Evolutionary conservation across 2,329 filamentous ascomycete species (phyloP).

Genomic region (Curvularia hawaiiensis): DNA sequence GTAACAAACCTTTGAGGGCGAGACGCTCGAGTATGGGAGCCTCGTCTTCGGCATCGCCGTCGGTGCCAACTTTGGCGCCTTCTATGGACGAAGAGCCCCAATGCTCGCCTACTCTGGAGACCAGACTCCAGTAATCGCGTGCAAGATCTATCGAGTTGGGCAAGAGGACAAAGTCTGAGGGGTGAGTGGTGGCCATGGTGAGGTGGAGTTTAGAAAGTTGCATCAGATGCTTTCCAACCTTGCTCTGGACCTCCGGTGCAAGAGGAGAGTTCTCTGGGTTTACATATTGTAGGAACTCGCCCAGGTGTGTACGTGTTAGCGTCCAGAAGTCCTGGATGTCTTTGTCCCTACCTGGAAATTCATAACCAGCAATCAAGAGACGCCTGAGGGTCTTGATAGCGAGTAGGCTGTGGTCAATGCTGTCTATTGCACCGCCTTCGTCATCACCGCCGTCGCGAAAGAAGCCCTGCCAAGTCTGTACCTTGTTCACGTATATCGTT

Average conservation of each 20-base stretch:
- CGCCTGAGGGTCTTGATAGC: slow-evolving; percentile 81
- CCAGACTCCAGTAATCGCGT: slow-evolving; percentile 83
- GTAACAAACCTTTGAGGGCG: slow-evolving; percentile 79
- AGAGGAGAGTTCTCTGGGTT: slow-evolving; percentile 62
- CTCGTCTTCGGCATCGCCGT: slow-evolving; percentile 55
- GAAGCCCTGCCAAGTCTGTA: slow-evolving; percentile 69
- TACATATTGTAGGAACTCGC: slow-evolving; percentile 71
- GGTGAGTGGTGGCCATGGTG: slow-evolving; percentile 79
- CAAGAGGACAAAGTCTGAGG: slow-evolving; percentile 81
- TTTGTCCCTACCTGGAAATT: slow-evolving; percentile 78
- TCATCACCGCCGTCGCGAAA: slow-evolving; percentile 64
- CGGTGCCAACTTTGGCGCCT: slow-evolving; percentile 50
- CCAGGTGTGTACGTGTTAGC: slow-evolving; percentile 74
- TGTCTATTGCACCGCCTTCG: slow-evolving; percentile 63
- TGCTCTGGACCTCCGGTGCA: slow-evolving; percentile 55
- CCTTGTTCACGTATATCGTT: slow-evolving; percentile 77
- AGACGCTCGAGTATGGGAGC: slow-evolving; percentile 74
- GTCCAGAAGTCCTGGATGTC: slow-evolving; percentile 82
- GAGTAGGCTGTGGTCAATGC: slow-evolving; percentile 77
- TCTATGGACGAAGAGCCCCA: slow-evolving; percentile 62
- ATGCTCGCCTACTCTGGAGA: slow-evolving; percentile 75
- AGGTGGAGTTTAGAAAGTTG: slow-evolving; percentile 93
- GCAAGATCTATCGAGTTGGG: slow-evolving; percentile 79
- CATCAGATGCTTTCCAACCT: slow-evolving; percentile 83
- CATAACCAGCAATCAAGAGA: slow-evolving; percentile 80